Evolutionary conservation across 441 rosid species (phyloP).

Genomic region (Heliophila coronopifolia): DNA sequence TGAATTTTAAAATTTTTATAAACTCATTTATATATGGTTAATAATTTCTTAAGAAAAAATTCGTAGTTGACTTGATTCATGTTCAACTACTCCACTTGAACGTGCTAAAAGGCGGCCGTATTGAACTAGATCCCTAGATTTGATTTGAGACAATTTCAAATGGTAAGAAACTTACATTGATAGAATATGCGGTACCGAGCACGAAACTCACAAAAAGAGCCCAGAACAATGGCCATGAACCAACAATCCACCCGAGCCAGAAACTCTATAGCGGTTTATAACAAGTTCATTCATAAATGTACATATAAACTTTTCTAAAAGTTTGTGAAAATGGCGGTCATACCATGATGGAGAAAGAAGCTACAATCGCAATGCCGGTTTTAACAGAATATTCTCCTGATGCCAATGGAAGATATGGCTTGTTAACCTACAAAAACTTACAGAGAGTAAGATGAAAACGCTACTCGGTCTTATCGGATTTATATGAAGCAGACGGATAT

Average conservation of each 20-base stretch:
- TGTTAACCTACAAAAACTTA: constrained; percentile 63
- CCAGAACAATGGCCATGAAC: constrained; percentile 93
- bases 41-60: too few relatives aligned
- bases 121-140: background rate
- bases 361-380: constrained; percentile 56
- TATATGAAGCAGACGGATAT: constrained; percentile 5
- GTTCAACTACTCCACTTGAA: too few relatives aligned
- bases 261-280: constrained; percentile 53
- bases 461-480: background rate
- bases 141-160: background rate
- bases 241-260: constrained; percentile 80
- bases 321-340: background rate
- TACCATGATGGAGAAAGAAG: constrained; percentile 77
- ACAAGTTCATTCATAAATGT: too few relatives aligned
- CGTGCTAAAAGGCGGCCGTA: too few relatives aligned
- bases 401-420: constrained; percentile 93
- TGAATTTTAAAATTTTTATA: too few relatives aligned
- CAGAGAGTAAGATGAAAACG: background rate
- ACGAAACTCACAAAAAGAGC: constrained; percentile 84
- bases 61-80: too few relatives aligned
- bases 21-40: too few relatives aligned
- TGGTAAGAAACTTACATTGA: constrained; percentile 50
- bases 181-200: constrained; percentile 93
- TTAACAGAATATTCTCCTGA: constrained; percentile 76
- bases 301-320: too few relatives aligned